phyloP scores from a whole-genome alignment of 2,329 filamentous ascomycete genomes.

The Exophiala sp. region DNA sequence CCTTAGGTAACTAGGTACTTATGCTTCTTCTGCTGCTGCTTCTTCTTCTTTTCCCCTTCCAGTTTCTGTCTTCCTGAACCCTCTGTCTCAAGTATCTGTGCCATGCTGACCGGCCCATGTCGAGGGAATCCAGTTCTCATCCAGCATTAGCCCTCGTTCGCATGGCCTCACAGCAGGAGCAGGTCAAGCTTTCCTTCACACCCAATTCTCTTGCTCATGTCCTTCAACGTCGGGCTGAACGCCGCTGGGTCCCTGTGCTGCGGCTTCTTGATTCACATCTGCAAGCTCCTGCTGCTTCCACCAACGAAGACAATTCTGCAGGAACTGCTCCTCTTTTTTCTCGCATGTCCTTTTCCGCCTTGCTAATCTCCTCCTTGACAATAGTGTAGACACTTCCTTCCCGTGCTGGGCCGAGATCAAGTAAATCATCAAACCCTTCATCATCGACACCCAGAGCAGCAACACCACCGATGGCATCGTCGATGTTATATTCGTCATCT shows the following conservation, averaged over 20 bases:
- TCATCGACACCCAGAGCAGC: conserved; percentile 20
- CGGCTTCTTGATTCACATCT: neutral
- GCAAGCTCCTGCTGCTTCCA: conserved; percentile 11
- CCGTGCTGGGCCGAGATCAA: conserved; percentile 22
- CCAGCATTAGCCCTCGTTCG: too few species aligned
- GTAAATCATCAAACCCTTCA: conserved; percentile 23
- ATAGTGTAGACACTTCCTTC: conserved; percentile 19
- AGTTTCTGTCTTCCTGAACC: too few species aligned
- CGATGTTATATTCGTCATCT: conserved; percentile 25
- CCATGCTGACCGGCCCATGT: too few species aligned
- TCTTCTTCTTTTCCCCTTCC: too few species aligned
- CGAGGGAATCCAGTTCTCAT: too few species aligned
- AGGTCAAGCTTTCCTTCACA: too few species aligned
- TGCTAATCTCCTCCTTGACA: conserved; percentile 12
- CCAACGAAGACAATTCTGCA: conserved; percentile 16
- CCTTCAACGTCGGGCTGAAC: neutral
- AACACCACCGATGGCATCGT: conserved; percentile 25
- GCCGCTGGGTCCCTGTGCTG: neutral
- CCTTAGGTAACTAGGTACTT: too few species aligned
- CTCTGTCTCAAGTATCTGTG: too few species aligned
- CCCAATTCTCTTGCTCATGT: neutral
- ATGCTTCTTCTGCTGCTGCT: too few species aligned
- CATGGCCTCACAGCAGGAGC: too few species aligned
- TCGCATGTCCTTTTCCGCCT: conserved; percentile 9
- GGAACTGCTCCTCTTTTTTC: conserved; percentile 7